Base-by-base conservation (phyloP, 768 basidiomycete genomes). In the Leucocoprinus sp. region DNA sequence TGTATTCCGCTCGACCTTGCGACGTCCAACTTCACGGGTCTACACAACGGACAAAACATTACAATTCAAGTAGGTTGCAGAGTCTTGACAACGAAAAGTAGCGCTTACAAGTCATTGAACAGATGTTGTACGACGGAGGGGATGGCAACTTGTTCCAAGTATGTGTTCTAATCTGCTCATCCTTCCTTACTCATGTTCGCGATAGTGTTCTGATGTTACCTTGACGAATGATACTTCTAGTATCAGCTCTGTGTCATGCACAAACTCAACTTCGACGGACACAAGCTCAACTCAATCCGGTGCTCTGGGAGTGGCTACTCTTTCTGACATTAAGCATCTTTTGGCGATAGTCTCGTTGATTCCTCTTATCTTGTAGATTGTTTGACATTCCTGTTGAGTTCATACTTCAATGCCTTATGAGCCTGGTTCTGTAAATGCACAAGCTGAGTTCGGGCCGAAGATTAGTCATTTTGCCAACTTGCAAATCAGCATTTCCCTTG, bases 161-260 rank as follows among this genome's bases (percentile, higher is more conserved):
- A 55, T 15, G 39, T 21, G 12, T 18, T 21, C 23, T 56, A 8
- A 19, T 12, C 21, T 29, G 15, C 21, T 47, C 19, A 52, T 17
- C 55, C 64, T 28, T 63, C 9, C 37, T 24, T 37, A 27, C 36
- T 42, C 29, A 35, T 15, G n/a, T 9, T 9, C 8, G 23, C 21
- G 12, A 24, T 28, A 88, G 83, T 90, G 86, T 59, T 71, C 88
- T 34, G 89, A 90, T 60, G 63, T 90, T 48, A 77, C 81, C 22
- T 67, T 91, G 19, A 70, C 77, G 31, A 68, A 64, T 34, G 68
- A 64, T 59, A 67, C 64, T 45, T 66, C 71, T 24, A 59, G 72
- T 29, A 71, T 78, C 5, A 60, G 68, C 42, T 69, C 67, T 49
- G 57, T 62, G 12, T 63, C 67, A 24, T 70, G 69, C 53, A 42